Conservation (phyloP, 2,329 filamentous ascomycete genomes). For the Ophiostoma sp. region DNA sequence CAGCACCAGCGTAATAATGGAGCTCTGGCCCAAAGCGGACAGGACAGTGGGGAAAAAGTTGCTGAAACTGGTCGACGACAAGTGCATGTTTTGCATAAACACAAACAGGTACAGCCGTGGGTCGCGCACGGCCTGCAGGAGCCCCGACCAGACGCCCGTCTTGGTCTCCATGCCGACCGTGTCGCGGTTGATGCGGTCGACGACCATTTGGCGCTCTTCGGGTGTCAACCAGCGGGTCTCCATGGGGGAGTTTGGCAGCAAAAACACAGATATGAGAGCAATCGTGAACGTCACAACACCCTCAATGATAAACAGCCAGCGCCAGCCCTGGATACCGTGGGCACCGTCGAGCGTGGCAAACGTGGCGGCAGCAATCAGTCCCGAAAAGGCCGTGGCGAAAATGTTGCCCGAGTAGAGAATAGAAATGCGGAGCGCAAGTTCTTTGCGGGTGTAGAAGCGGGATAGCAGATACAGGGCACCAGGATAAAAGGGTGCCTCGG, state of each 20-base stretch:
- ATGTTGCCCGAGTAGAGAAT: not conserved
- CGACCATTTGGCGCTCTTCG: no score
- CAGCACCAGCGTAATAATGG: not conserved
- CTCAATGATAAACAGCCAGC: conserved; percentile 52
- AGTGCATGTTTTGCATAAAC: not conserved
- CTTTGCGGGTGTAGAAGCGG: conserved; percentile 11
- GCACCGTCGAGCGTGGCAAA: conserved; percentile 51
- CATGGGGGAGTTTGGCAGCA: conserved; percentile 48
- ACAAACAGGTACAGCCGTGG: not conserved
- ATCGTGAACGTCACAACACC: conserved; percentile 59
- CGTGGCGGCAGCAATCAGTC: conserved; percentile 52
- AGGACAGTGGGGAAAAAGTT: not conserved
- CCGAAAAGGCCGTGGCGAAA: no score
- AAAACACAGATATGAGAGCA: conserved; percentile 57
- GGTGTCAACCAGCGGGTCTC: not conserved
- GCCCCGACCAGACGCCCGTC: not conserved
- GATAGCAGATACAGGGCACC: conserved; percentile 24
- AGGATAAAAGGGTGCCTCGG: conserved; percentile 17
- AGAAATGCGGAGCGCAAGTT: conserved; percentile 26
- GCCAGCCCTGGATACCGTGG: conserved; percentile 47
- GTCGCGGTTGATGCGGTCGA: no score
- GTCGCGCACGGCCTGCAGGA: not conserved
- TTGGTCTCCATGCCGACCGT: not conserved
- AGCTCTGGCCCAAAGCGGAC: not conserved
- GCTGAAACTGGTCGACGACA: not conserved